A percentile compares a stretch with the other conserved stretches of the same genome.
phyloP scores from a whole-genome alignment of 1,139 yeast species.

The Candida labiduridarum region DNA sequence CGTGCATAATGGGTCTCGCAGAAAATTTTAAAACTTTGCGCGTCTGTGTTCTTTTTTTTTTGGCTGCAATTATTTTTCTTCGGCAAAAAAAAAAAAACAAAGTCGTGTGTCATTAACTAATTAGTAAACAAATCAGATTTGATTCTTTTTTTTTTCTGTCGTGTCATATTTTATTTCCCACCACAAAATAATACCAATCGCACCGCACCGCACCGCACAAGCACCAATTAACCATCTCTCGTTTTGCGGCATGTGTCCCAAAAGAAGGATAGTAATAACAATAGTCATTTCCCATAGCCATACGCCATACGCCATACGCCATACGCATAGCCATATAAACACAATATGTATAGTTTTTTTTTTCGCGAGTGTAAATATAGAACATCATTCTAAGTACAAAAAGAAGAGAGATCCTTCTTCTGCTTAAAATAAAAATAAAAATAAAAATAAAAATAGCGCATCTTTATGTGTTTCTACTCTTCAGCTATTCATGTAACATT shows the following conservation, averaged over 20 bases:
- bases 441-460: neutral
- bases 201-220: too few species aligned
- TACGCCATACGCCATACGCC: too few species aligned
- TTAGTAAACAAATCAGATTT: neutral
- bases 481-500: neutral
- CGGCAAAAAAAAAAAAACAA: neutral
- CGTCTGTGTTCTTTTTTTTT: neutral
- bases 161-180: neutral
- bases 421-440: neutral
- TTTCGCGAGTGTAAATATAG: neutral
- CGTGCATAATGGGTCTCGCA: neutral
- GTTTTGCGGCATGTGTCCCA: neutral
- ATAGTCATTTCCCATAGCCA: too few species aligned
- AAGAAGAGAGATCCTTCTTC: neutral
- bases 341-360: neutral
- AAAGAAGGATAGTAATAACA: too few species aligned
- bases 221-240: neutral
- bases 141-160: neutral
- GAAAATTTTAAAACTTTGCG: neutral
- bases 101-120: neutral
- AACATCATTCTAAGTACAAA: neutral
- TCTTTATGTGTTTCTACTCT: neutral
- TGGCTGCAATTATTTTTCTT: neutral
- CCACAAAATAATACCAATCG: neutral
- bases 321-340: neutral